Base-by-base conservation (phyloP, 1,139 yeast species). In the Debaryomyces robertsiae region DNA sequence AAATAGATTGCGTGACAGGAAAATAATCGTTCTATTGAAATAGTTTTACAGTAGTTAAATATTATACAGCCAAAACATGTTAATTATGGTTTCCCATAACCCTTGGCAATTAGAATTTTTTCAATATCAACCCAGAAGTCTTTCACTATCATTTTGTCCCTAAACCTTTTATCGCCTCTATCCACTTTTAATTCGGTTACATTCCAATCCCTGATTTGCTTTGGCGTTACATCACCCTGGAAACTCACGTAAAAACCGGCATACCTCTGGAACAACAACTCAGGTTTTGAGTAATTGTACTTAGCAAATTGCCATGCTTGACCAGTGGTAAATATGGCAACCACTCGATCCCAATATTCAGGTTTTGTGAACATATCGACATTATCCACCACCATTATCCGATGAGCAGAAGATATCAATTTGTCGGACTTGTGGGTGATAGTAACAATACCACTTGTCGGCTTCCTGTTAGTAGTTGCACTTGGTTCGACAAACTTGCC, bases 281-380 rank as follows among this genome's bases (percentile, higher is more conserved):
- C 82, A 1, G 98, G 97, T 45, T 83, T 81, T 27, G 82, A 75
- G 79, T 90, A 86, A 56, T 84, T 86, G 63, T 93, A 93, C 54
- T 83, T 81, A 54, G 87, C 80, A 64, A 93, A 88, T 65, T 93
- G 99, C 99, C 99, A 93, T 40, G 84, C 76, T 66, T 93, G 98
- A 13, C 99, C 98, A 2, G 98, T 93, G 11, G 96, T 93, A 67
- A 93, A 86, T 22, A 93, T 88, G 0, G 96, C 98, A 37, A 93
- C 87, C 1, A 94, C 97, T 44, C 98, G 76, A 54, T 84, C 89
- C 99, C 99, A 93, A 63, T 94, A 90, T 57, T 93, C 98, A 3
- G 96, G 96, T 58, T 90, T 91, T 18, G 86, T 83, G 69, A 93
- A 91, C 63, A 83, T 78, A 42, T 90, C 95, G 5, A 90, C 90